A percentile compares a stretch with the other conserved stretches of the same genome.
Conservation (phyloP, 169 alveolate genomes). For the Eimeria acervulina region DNA sequence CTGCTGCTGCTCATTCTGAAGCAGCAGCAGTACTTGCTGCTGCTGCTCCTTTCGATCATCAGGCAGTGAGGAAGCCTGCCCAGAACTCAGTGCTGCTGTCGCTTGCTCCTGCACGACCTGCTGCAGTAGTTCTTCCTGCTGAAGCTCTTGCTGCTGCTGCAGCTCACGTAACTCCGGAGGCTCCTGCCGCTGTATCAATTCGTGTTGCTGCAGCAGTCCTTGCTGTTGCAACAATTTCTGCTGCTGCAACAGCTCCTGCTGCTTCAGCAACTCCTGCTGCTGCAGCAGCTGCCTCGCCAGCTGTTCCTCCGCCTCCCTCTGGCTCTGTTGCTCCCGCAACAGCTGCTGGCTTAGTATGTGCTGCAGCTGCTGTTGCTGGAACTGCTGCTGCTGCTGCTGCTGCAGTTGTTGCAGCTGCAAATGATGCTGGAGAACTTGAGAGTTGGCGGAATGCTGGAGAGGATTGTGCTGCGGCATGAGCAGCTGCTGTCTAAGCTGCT, state of each 20-base stretch:
- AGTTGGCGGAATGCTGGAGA: conserved; percentile 22
- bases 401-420: conserved; percentile 73
- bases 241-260: conserved; percentile 71
- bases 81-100: not conserved
- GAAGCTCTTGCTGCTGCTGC: conserved; percentile 56
- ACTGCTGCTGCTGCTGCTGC: conserved; percentile 68
- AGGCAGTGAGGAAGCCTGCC: not conserved
- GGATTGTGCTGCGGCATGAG: conserved; percentile 45
- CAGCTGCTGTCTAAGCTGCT: conserved; percentile 59
- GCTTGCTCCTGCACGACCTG: conserved; percentile 63
- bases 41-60: conserved; percentile 26
- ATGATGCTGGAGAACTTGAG: conserved; percentile 64
- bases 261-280: conserved; percentile 59
- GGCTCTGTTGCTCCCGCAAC: conserved; percentile 45
- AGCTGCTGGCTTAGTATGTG: conserved; percentile 57
- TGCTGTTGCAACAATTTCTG: conserved; percentile 50
- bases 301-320: conserved; percentile 54
- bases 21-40: conserved; percentile 50
- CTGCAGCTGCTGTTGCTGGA: conserved; percentile 60
- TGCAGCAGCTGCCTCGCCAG: conserved; percentile 74
- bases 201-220: conserved; percentile 50
- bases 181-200: conserved; percentile 1
- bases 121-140: conserved; percentile 50
- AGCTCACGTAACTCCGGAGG: conserved; percentile 6
- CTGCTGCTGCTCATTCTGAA: conserved; percentile 30